Conservation (phyloP, 495 filamentous ascomycete genomes). For the Collariella sp. region DNA sequence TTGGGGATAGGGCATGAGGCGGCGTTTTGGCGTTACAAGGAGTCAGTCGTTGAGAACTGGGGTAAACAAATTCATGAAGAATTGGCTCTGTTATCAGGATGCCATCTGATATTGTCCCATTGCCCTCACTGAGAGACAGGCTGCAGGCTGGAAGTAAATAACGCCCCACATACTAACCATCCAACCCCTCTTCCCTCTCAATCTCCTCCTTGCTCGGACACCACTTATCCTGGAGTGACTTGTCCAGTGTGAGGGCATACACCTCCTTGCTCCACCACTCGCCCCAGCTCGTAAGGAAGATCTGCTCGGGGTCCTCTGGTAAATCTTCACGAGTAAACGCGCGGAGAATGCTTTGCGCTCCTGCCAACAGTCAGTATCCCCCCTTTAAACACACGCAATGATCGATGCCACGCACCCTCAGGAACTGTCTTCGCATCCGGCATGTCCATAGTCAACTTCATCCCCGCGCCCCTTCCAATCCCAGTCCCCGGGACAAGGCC, state of each 20-base stretch:
- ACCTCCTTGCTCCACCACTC: slow-evolving; percentile 42
- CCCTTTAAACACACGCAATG: too few species aligned
- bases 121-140: too few species aligned
- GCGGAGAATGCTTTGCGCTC: slow-evolving; percentile 32
- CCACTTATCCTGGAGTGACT: slow-evolving; percentile 39
- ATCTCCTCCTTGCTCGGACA: slow-evolving; percentile 34
- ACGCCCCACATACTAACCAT: too few species aligned
- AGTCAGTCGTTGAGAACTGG: too few species aligned
- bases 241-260: slow-evolving; percentile 28
- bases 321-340: slow-evolving; percentile 37
- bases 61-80: too few species aligned
- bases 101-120: too few species aligned
- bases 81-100: too few species aligned
- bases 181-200: slow-evolving; percentile 31
- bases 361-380: slow-evolving; percentile 13
- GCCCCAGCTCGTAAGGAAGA: slow-evolving; percentile 42
- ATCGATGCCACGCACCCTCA: slow-evolving; percentile 24
- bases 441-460: slow-evolving; percentile 13
- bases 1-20: too few species aligned
- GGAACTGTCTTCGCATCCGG: slow-evolving; percentile 34
- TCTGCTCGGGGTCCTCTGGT: slow-evolving; percentile 38
- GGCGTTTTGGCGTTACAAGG: too few species aligned
- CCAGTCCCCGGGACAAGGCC: slow-evolving; percentile 35
- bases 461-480: slow-evolving; percentile 15
- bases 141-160: too few species aligned